phyloP scores from a whole-genome alignment of 2,329 filamentous ascomycete species.

The Thelonectria olida region DNA sequence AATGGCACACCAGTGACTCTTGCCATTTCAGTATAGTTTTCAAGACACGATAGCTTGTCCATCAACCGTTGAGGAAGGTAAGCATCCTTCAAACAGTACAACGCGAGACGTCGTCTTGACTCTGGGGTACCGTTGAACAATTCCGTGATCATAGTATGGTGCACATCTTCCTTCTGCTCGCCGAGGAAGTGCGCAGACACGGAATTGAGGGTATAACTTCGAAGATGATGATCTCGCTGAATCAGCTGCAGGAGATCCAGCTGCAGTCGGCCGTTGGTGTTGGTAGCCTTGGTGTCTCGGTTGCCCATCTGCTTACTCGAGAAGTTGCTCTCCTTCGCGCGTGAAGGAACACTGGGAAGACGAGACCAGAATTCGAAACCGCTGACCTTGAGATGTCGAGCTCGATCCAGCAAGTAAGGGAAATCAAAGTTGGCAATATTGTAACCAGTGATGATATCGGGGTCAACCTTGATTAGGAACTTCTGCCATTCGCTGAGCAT shows the following conservation, averaged over 20 bases:
- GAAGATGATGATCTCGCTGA: constrained; percentile 91
- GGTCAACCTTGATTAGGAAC: constrained; percentile 89
- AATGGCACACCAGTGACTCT: constrained; percentile 99
- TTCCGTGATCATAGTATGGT: constrained; percentile 99
- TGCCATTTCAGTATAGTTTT: constrained; percentile 99
- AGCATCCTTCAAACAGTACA: constrained; percentile 98
- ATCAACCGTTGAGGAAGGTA: constrained; percentile 93
- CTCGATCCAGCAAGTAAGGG: constrained; percentile 90
- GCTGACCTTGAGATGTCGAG: constrained; percentile 80
- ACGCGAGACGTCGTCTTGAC: constrained; percentile 85
- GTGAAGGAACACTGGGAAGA: constrained; percentile 75
- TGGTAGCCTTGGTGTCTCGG: constrained; percentile 92
- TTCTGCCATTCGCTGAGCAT: constrained; percentile 95
- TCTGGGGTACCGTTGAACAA: constrained; percentile 96
- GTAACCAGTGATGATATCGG: constrained; percentile 98
- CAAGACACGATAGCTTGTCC: constrained; percentile 97
- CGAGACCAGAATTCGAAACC: constrained; percentile 91
- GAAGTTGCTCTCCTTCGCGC: constrained; percentile 82
- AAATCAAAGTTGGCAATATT: constrained; percentile 99
- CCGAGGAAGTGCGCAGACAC: constrained; percentile 94
- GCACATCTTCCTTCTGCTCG: constrained; percentile 98
- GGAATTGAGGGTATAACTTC: constrained; percentile 97
- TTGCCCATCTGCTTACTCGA: constrained; percentile 99
- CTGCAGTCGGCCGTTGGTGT: constrained; percentile 92
- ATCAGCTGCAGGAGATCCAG: constrained; percentile 94